Base-by-base conservation (phyloP, 305 asterid species). In the Solanum hybrid region DNA sequence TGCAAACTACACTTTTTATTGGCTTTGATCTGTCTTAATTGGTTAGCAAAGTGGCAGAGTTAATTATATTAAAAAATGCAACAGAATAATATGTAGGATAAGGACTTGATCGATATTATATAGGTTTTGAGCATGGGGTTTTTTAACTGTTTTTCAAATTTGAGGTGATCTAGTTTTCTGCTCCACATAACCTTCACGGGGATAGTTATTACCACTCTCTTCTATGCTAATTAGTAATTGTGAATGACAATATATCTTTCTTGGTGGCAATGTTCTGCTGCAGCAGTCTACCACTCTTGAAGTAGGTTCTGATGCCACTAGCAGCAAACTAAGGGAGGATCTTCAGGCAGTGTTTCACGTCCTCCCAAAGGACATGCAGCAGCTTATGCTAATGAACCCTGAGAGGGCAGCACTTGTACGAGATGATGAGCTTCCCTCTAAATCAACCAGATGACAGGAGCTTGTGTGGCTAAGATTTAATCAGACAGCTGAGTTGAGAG, bases 301-400 rank as follows among this genome's bases (percentile, higher is more conserved):
- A 89, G 92, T 90, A 90, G 98, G 95, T 79, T 92, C 94, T 3
- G 94, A 90, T 88, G 95, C 92, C 79, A 94, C 94, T 71, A 91
- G 96, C 92, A 60, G 87, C 92, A 97, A 97, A 92, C 78, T 97
- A 93, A 96, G 93, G 95, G 93, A 91, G 89, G 99, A 97, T 94
- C 94, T 97, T 91, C 95, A 89, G 86, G 90, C 93, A 26, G 96
- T 97, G 90, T 97, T 93, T 90, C 93, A 86, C 76, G 92, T 95
- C 89, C 96, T 97, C 32, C 96, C 99, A 0, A 92, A 92, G 91
- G 99, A 97, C 90, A 66, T 95, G 92, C 99, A 96, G 85, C 95
- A 96, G 92, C 99, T 96, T 90, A 92, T 97, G 85, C 91, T 94
- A 85, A 95, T 95, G 97, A 97, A 95, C 86, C 98, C 99, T 6